Percentiles rank a stretch among this genome's conserved stretches.
These are phyloP conservation scores for Lathyrus oleraceus DNA, from an alignment of 306 rosid species.

Conservation along the genomic window DNA sequence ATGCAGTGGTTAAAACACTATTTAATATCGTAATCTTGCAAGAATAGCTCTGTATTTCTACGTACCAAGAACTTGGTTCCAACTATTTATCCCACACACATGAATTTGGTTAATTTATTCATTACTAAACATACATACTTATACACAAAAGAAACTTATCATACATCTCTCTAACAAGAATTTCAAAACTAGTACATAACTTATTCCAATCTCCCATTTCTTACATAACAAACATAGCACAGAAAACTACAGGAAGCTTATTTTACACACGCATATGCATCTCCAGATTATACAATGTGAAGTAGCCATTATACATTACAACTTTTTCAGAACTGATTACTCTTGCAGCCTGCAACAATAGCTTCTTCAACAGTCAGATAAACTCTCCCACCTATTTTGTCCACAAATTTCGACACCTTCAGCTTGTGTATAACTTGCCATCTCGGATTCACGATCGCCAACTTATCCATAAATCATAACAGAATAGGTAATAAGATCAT, in stretches of 20 bases:
- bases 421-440: conserved; percentile 92
- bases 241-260: conserved; percentile 1
- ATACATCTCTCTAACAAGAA: background rate
- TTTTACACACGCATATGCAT: background rate
- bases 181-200: background rate
- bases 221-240: conserved; percentile 20
- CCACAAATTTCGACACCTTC: conserved; percentile 60
- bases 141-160: background rate
- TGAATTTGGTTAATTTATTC: background rate
- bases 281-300: too few relatives aligned
- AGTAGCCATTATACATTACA: background rate
- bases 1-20: too few relatives aligned
- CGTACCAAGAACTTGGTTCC: too few relatives aligned
- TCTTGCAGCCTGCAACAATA: conserved; percentile 40
- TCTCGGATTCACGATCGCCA: conserved; percentile 71
- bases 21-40: too few relatives aligned
- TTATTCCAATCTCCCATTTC: conserved; percentile 29
- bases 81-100: background rate
- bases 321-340: conserved; percentile 16
- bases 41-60: too few relatives aligned
- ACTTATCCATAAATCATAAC: conserved; percentile 34
- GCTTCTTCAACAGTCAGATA: conserved; percentile 88
- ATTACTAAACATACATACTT: background rate
- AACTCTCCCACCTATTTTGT: conserved; percentile 56
- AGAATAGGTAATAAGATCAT: background rate